Evolutionary conservation across 495 filamentous ascomycete genomes (phyloP).

Genomic region (Neurospora sp.): DNA sequence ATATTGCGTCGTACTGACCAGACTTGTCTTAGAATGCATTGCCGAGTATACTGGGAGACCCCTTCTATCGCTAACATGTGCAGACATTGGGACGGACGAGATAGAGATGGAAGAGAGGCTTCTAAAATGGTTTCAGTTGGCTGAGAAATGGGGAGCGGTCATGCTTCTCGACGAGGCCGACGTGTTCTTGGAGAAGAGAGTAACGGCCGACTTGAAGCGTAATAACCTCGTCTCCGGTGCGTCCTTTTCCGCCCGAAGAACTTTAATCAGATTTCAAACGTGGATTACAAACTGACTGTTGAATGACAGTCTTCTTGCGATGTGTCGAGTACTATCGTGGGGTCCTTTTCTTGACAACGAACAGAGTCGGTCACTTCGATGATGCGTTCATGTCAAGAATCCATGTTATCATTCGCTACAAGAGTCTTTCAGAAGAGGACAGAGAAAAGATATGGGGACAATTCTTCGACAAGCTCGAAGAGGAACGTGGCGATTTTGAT

Average conservation of each 20-base stretch:
- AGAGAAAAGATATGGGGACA: slow-evolving; percentile 10
- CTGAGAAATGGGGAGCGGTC: slow-evolving; percentile 12
- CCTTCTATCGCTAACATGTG: slow-evolving; percentile 9
- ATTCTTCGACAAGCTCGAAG: slow-evolving; percentile 9
- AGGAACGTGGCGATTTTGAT: slow-evolving; percentile 5
- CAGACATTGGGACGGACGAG: slow-evolving; percentile 10
- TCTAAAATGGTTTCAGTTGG: slow-evolving; percentile 1
- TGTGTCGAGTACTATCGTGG: slow-evolving; percentile 50
- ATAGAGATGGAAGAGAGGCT: neutral
- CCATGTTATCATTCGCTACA: slow-evolving; percentile 38
- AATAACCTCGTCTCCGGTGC: no score
- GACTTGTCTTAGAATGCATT: no score
- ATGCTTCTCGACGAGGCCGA: slow-evolving; percentile 32
- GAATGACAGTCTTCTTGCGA: no score
- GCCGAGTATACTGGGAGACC: slow-evolving; percentile 7
- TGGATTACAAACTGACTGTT: no score
- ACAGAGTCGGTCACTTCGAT: slow-evolving; percentile 44
- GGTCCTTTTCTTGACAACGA: slow-evolving; percentile 50
- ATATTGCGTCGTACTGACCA: no score
- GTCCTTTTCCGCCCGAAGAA: no score
- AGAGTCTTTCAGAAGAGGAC: slow-evolving; percentile 13
- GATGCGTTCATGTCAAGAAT: slow-evolving; percentile 47
- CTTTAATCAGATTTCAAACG: no score
- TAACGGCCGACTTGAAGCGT: slow-evolving; percentile 13
- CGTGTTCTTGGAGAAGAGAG: slow-evolving; percentile 23